Evolutionary conservation across 2,329 filamentous ascomycete species (phyloP).

Genomic region (Sporothrix luriei): DNA sequence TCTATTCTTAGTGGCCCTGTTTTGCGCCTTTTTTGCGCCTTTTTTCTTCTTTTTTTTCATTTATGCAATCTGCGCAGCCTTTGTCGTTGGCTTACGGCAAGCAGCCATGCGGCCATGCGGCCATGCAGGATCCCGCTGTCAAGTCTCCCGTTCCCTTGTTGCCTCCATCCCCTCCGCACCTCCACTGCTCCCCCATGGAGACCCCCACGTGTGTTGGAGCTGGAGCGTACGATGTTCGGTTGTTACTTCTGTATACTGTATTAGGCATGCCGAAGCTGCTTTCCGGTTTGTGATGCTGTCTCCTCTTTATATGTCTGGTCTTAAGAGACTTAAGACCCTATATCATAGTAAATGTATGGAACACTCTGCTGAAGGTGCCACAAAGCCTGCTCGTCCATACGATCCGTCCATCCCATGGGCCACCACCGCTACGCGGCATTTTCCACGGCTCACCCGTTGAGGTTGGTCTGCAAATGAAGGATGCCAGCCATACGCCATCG

Average conservation of each 20-base stretch:
- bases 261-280: not conserved
- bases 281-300: not conserved
- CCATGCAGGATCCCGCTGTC: not conserved
- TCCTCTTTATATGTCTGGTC: not conserved
- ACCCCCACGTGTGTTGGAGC: not conserved
- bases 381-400: not conserved
- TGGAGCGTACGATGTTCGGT: not conserved
- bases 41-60: not conserved
- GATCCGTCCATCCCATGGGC: not conserved
- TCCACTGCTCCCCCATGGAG: constrained; percentile 2
- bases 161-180: not conserved
- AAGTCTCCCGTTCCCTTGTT: not conserved
- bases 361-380: no score
- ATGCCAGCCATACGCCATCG: not conserved
- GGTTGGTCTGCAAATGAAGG: not conserved
- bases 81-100: no score
- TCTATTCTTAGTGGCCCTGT: not conserved
- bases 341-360: not conserved
- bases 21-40: not conserved
- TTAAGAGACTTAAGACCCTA: not conserved
- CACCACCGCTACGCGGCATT: not conserved
- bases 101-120: no score
- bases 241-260: not conserved
- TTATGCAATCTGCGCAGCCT: not conserved
- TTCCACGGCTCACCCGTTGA: constrained; percentile 8